phyloP scores from a whole-genome alignment of 306 rosid species.

The Calophaca sinica region DNA sequence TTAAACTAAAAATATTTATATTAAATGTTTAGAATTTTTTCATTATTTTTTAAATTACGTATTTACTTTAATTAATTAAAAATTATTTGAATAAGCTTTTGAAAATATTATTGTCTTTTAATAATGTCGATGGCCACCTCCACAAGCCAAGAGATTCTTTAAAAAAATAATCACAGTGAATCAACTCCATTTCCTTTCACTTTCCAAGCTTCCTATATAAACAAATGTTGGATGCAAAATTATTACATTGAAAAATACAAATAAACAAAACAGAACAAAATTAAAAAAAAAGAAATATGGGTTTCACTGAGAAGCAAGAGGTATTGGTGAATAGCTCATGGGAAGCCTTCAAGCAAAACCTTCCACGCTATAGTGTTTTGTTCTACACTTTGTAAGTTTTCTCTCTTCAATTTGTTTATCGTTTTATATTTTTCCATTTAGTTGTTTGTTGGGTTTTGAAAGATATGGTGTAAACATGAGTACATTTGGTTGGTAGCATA shows the following conservation, averaged over 20 bases:
- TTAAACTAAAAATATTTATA: background rate
- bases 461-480: background rate
- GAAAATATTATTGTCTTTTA: conserved; percentile 8
- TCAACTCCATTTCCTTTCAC: background rate
- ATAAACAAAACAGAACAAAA: background rate
- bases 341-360: conserved; percentile 35
- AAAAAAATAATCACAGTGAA: background rate
- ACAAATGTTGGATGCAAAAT: background rate
- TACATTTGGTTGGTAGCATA: conserved; percentile 30
- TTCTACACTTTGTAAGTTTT: conserved; percentile 45
- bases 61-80: background rate
- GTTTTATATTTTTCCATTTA: background rate
- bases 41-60: background rate
- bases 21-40: no score
- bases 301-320: conserved; percentile 35
- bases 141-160: background rate
- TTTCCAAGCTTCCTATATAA: conserved; percentile 6
- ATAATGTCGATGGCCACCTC: background rate
- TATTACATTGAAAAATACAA: background rate
- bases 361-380: conserved; percentile 34
- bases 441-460: background rate
- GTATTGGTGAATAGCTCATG: conserved; percentile 40
- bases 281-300: conserved; percentile 5
- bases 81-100: background rate
- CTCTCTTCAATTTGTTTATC: background rate